phyloP scores from a whole-genome alignment of 306 rosid species.

The Begonia loranthoides region DNA sequence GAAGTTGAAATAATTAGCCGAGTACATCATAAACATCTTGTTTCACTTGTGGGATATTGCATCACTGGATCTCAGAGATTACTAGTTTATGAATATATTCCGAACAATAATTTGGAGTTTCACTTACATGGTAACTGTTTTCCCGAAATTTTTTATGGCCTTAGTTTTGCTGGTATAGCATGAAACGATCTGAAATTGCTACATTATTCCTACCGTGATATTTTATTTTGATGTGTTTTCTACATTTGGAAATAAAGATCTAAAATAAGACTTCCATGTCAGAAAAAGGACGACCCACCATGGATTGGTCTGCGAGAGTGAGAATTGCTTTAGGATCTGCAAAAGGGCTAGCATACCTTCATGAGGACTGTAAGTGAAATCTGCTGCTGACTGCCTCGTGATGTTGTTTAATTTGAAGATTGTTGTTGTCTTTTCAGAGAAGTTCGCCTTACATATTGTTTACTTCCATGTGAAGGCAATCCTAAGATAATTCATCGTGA shows the following conservation, averaged over 20 bases:
- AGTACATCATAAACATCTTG: constrained; percentile 86
- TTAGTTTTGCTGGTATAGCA: not conserved
- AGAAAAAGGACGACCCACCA: constrained; percentile 67
- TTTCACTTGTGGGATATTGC: constrained; percentile 84
- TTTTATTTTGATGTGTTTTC: not conserved
- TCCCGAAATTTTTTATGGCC: not conserved
- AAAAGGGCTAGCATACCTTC: constrained; percentile 81
- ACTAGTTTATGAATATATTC: constrained; percentile 79
- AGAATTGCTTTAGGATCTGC: constrained; percentile 82
- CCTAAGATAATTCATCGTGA: constrained; percentile 92
- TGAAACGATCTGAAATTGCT: not conserved
- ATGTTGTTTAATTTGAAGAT: not conserved
- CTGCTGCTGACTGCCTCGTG: not conserved
- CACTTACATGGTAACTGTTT: constrained; percentile 60
- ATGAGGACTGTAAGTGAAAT: constrained; percentile 68
- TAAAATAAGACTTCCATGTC: constrained; percentile 20
- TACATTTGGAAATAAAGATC: constrained; percentile 12
- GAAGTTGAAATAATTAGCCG: constrained; percentile 88
- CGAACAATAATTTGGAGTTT: constrained; percentile 71
- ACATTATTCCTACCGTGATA: not conserved
- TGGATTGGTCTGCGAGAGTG: constrained; percentile 77
- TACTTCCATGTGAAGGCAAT: constrained; percentile 44
- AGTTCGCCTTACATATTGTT: constrained; percentile 1
- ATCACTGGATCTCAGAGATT: constrained; percentile 56
- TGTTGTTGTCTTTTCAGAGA: not conserved